Percentiles rank a stretch among this genome's conserved stretches.
Conservation (phyloP, 192 early-diverging fungal genomes). For the Coemansia sp. region DNA sequence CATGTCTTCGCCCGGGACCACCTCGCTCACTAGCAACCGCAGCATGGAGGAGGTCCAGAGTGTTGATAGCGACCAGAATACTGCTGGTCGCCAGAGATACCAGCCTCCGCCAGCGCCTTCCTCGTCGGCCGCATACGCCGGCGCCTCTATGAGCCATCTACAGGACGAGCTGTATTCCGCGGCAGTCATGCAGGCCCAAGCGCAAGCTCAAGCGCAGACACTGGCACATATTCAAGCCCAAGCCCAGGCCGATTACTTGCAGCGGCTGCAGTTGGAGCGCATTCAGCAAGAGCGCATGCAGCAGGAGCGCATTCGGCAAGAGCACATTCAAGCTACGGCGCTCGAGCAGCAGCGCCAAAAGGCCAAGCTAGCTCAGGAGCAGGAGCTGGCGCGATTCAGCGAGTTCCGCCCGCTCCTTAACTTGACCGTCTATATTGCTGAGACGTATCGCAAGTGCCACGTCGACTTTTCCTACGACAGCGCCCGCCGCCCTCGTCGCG, state of each 20-base stretch:
- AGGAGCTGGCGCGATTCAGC: constrained; percentile 38
- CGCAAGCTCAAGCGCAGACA: constrained; percentile 10
- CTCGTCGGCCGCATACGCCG: not conserved
- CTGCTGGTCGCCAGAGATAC: not conserved
- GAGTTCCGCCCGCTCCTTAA: constrained; percentile 55
- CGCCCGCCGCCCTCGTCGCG: constrained; percentile 77
- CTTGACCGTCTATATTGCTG: constrained; percentile 61
- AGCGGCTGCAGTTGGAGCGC: constrained; percentile 22
- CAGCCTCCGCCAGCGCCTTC: constrained; percentile 9
- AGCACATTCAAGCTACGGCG: constrained; percentile 9
- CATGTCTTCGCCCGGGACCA: constrained; percentile 27
- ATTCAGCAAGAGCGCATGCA: constrained; percentile 31
- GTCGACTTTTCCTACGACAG: constrained; percentile 80
- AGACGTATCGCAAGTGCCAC: constrained; percentile 75
- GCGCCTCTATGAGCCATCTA: constrained; percentile 4
- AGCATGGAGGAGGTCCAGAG: constrained; percentile 19
- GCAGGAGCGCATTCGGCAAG: constrained; percentile 11
- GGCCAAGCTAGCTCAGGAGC: constrained; percentile 30
- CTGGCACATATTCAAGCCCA: constrained; percentile 24
- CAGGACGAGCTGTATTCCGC: constrained; percentile 9
- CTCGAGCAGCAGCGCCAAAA: constrained; percentile 33
- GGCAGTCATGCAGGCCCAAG: constrained; percentile 2
- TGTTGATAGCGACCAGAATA: not conserved
- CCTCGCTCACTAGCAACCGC: constrained; percentile 27
- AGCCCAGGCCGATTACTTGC: constrained; percentile 31